Base-by-base conservation (phyloP, 1,284 basidiomycete species). In the Polyporus tsugae region DNA sequence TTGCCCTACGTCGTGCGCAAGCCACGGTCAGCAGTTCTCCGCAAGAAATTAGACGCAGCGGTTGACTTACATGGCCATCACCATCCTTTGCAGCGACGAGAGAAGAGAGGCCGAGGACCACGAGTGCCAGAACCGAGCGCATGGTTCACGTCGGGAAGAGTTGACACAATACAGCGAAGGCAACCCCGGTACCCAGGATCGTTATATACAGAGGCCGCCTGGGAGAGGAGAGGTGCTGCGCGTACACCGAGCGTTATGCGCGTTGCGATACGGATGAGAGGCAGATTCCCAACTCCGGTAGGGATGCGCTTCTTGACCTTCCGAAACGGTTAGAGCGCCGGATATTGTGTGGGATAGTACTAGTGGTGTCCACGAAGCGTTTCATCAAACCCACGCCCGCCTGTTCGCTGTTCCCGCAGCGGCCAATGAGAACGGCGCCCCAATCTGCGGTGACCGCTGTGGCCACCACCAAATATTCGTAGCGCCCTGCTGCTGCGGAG, bases 161-260 rank as follows among this genome's bases (percentile, higher is more conserved):
- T 41, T 57, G 66, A 35, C 52, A 57, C 65, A 66, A 70, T 66
- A 58, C 63, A 61, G 41, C 42, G 63, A 44, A 65, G 15, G 59
- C 60, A 41, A 63, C 55, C 52, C 46, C 61, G 36, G 60, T 68
- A 65, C 69, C 70, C 70, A 70, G 71, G 69, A 61, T 60, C 58
- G 66, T 61, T 73, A 71, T 73, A 71, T 73, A 73, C 63, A 53
- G 65, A 65, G 41, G 62, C 49, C 62, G 72, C 62, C 63, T 73
- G 72, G 68, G 70, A 73, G 61, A 39, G 36, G 55, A 66, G 10
- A 64, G 62, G 66, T 68, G 72, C 72, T 73, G 72, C 72, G 72
- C 69, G 33, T 65, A 65, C 53, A 49, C 61, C 63, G 66, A 62
- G 57, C 55, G 64, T 65, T 42, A 15, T 33, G 60, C 61, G 69